Percentiles rank a stretch among this genome's conserved stretches.
These are phyloP conservation scores for Pleurotus giganteus DNA, from an alignment of 768 basidiomycete genomes.

Conservation along the genomic window DNA sequence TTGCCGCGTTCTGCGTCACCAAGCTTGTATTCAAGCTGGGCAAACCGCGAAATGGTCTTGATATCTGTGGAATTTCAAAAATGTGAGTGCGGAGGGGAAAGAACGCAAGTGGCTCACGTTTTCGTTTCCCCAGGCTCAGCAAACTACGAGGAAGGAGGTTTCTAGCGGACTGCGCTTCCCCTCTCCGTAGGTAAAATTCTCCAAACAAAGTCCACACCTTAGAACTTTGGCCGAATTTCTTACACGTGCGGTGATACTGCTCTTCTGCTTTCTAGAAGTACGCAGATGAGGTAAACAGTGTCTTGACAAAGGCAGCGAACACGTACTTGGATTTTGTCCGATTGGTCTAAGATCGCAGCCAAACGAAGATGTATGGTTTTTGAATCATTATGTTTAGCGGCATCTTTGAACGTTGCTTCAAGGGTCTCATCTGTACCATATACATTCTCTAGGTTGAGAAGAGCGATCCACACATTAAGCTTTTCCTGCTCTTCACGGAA, in stretches of 20 bases:
- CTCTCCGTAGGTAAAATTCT: slow-evolving; percentile 75
- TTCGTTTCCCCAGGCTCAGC: slow-evolving; percentile 89
- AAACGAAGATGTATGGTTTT: slow-evolving; percentile 87
- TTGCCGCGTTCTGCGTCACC: slow-evolving; percentile 94
- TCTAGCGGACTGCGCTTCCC: slow-evolving; percentile 76
- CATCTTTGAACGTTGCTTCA: slow-evolving; percentile 87
- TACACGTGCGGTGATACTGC: slow-evolving; percentile 81
- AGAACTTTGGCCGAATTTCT: slow-evolving; percentile 92
- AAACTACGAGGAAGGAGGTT: slow-evolving; percentile 83
- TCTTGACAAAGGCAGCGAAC: neutral
- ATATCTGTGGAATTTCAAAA: slow-evolving; percentile 56
- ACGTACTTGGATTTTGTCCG: slow-evolving; percentile 75
- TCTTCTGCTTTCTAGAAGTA: slow-evolving; percentile 82
- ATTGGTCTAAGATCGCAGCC: slow-evolving; percentile 80
- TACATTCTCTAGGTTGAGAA: slow-evolving; percentile 90
- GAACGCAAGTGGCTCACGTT: slow-evolving; percentile 60
- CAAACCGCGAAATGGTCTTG: slow-evolving; percentile 94
- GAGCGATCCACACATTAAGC: slow-evolving; percentile 95
- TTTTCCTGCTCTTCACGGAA: slow-evolving; percentile 97
- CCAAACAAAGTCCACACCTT: slow-evolving; percentile 93
- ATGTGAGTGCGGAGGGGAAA: neutral
- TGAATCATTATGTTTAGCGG: slow-evolving; percentile 86
- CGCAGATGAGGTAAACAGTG: neutral
- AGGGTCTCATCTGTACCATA: slow-evolving; percentile 85
- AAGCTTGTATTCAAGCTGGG: slow-evolving; percentile 90